Evolutionary conservation across 2,329 filamentous ascomycete species (phyloP), one percentile per base, ranked within the genome.

Genomic region (Ophiostoma quercus): DNA sequence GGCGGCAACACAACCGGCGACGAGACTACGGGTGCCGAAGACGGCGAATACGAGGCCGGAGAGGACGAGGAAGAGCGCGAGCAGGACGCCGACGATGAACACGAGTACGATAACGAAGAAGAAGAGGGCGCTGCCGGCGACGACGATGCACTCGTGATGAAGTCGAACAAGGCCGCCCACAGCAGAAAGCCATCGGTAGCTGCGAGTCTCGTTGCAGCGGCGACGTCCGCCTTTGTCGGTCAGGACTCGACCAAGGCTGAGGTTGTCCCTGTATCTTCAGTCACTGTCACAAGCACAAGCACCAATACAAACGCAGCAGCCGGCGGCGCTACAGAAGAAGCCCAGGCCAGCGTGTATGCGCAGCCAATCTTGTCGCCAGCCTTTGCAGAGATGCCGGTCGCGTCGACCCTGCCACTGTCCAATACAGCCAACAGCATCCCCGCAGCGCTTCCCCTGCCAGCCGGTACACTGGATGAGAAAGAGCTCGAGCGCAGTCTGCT

Each of bases 401-500:
- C 65, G 9, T 16, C 39, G 37, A 41, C 34, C 2, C 12, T 43
- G 11, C 65, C 37, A 2, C 11, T 16, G 1, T 47, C 65, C 11
- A 66, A 22, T n/a, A 66, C 66, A 14, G 43, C 66, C 4, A 22
- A 34, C 62, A 65, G 32, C 62, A 65, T 65, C 19, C 62, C 62
- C 1, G 6, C 63, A 9, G n/a, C 63, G 4, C 34, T 14, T 2
- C 34, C 37, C 16, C 25, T n/a, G 41, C 51, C 54, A 1, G 14
- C 37, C 25, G 51, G 34, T 0, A 39, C 62, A n/a, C 43, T 41
- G 1, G 67, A 68, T 60, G 90, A 96, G 76, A 85, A 85, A 1
- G 91, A 91, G 67, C 87, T 98, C 11, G 94, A 99, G 78, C 90
- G 91, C 73, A 95, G 92, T 51, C 83, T 99, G 34, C 83, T 97